These are phyloP conservation scores for Ophiostoma sp. DNA, from an alignment of 2,329 filamentous ascomycete genomes.

Conservation along the genomic window DNA sequence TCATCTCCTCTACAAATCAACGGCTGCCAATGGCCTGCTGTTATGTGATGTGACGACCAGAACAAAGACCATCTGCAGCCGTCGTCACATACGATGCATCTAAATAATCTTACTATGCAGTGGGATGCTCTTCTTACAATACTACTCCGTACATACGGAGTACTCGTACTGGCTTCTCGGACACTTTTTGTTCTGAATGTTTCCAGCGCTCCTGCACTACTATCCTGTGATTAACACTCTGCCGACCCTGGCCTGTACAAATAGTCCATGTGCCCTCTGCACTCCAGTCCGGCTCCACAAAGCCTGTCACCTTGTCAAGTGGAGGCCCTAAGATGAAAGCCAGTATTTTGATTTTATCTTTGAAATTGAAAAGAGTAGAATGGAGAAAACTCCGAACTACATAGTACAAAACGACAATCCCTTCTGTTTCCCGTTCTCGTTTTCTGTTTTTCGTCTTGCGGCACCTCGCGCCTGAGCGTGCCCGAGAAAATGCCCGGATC, in stretches of 20 bases:
- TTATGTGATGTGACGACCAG: neutral
- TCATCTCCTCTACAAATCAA: neutral
- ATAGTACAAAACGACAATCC: neutral
- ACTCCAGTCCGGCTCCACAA: neutral
- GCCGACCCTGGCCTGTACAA: neutral
- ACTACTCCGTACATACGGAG: no score
- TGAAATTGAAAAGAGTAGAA: neutral
- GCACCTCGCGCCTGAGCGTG: conserved; percentile 4
- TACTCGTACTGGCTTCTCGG: neutral
- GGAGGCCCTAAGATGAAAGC: neutral
- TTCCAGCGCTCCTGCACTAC: neutral
- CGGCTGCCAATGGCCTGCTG: neutral
- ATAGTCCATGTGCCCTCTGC: neutral
- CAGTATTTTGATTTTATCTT: neutral
- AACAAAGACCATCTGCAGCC: neutral
- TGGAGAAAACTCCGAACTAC: no score
- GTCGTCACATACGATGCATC: neutral
- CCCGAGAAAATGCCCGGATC: conserved; percentile 2
- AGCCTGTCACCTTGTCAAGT: conserved; percentile 6
- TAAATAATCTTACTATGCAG: no score
- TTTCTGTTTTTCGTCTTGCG: conserved; percentile 5
- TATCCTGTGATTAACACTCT: neutral
- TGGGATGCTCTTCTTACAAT: no score
- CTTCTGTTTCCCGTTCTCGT: neutral
- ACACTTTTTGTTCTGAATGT: neutral